phyloP scores from a whole-genome alignment of 2,329 filamentous ascomycete species.

The Sporothrix luriei region DNA sequence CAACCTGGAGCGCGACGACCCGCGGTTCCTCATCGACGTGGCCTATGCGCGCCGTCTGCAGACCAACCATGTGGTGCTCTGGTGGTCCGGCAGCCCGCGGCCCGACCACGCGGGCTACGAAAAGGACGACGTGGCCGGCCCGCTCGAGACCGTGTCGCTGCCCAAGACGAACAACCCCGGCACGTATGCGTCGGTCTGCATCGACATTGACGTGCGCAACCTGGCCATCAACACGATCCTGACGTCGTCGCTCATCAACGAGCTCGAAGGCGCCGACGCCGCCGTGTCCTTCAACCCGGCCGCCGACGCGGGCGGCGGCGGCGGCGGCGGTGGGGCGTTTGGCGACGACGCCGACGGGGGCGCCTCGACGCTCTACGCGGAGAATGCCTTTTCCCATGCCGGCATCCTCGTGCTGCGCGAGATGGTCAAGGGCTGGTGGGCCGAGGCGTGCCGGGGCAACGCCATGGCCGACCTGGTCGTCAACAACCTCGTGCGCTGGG shows the following conservation, averaged over 20 bases:
- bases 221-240: constrained; percentile 97
- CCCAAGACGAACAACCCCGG: constrained; percentile 90
- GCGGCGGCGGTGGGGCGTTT: no score
- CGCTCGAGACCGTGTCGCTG: constrained; percentile 86
- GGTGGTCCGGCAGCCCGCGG: constrained; percentile 87
- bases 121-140: constrained; percentile 81
- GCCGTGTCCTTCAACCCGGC: constrained; percentile 83
- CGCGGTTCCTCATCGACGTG: constrained; percentile 91
- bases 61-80: constrained; percentile 88
- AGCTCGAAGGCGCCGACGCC: constrained; percentile 86
- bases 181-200: constrained; percentile 93
- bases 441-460: constrained; percentile 85
- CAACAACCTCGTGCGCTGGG: constrained; percentile 95
- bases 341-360: constrained; percentile 63
- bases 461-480: constrained; percentile 98
- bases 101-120: constrained; percentile 97
- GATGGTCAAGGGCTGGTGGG: constrained; percentile 99
- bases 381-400: constrained; percentile 90
- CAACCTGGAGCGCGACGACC: constrained; percentile 92
- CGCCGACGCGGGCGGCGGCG: constrained; percentile 48
- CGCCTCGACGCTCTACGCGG: constrained; percentile 74
- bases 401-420: constrained; percentile 88
- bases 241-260: constrained; percentile 94
- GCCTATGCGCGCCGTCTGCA: constrained; percentile 89
- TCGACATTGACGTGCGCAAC: constrained; percentile 91